Evolutionary conservation across 176 grass and related monocot genomes (phyloP), one percentile per base, ranked within the genome.

Genomic region (Carex kokanica): DNA sequence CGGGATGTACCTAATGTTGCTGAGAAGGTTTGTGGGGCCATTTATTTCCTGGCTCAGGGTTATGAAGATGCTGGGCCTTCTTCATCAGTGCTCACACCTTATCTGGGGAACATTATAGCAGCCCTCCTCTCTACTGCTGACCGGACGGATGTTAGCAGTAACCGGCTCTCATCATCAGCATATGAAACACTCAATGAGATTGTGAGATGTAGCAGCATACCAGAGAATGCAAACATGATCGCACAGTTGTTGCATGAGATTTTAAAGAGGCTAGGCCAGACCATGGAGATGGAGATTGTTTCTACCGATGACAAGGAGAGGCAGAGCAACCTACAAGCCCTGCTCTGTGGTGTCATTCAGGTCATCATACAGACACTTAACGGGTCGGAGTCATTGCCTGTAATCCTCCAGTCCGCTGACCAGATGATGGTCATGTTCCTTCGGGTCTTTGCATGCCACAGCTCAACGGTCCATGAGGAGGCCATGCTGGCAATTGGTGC

Each of bases 111-210:
- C 65, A 62, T 85, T 52, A 85, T 91, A 36, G 63, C 89, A 20
- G 70, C 89, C 60, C 89, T 91, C 36, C 89, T 91, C 65, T 84
- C 82, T 49, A 85, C 89, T 55, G 89, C 89, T 65, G 89, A 91
- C 80, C 75, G 89, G 60, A 43, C 83, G 55, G 86, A 91, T 69
- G 64, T 78, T 10, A 81, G 55, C 85, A 83, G 81, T 62, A 81
- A 77, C 23, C 81, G 78, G 36, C 85, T 91, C 74, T 78, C 82
- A 36, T 55, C 82, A 41, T 80, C 86, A n/a, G 82, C 86, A 52
- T 91, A 91, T 78, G 89, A 91, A 88, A 88, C 89, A 49, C 29
- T 91, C 18, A 91, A 91, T 86, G 89, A 91, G 78, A 78, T 91
- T 71, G 83, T 91, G 11, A 85, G 89, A 83, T 88, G 83, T 80